phyloP scores from a whole-genome alignment of 805 yeast species.

The Spathaspora boniae region DNA sequence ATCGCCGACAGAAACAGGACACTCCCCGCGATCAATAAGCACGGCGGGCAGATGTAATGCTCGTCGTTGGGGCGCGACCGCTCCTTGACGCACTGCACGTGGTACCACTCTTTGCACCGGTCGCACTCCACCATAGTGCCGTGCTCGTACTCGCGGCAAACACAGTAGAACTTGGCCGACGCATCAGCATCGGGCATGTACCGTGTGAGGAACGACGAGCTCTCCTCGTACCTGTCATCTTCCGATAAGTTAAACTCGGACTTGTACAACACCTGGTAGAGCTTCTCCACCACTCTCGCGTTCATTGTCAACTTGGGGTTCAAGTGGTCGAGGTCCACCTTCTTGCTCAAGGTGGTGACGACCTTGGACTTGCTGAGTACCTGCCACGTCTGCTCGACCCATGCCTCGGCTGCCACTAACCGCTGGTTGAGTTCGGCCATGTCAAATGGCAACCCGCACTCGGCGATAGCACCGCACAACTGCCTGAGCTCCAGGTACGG shows the following conservation, averaged over 20 bases:
- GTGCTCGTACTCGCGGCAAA: constrained; percentile 60
- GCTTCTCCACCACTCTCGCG: constrained; percentile 16
- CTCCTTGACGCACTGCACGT: constrained; percentile 51
- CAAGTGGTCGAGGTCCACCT: constrained; percentile 13
- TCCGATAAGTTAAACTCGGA: constrained; percentile 23
- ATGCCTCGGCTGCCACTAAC: constrained; percentile 18
- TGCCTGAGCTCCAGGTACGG: constrained; percentile 22
- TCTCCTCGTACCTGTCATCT: constrained; percentile 23
- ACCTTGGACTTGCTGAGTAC: constrained; percentile 13
- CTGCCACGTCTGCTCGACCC: constrained; percentile 18
- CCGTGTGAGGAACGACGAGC: constrained; percentile 21
- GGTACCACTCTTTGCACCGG: constrained; percentile 70
- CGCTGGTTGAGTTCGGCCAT: constrained; percentile 11
- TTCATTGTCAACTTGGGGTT: constrained; percentile 19
- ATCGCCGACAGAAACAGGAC: too few relatives aligned
- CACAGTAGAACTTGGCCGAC: constrained; percentile 42
- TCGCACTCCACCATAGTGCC: constrained; percentile 71
- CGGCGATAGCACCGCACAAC: constrained; percentile 18
- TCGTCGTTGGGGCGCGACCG: constrained; percentile 17
- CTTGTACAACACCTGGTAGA: constrained; percentile 18
- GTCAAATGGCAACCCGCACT: constrained; percentile 19
- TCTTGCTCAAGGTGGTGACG: constrained; percentile 17
- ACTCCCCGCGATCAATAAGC: constrained; percentile 22
- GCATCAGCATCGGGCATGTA: constrained; percentile 12
- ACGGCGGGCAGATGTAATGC: constrained; percentile 28